Evolutionary conservation across 139 green algal species (phyloP).

Genomic region (Microglena sp.): DNA sequence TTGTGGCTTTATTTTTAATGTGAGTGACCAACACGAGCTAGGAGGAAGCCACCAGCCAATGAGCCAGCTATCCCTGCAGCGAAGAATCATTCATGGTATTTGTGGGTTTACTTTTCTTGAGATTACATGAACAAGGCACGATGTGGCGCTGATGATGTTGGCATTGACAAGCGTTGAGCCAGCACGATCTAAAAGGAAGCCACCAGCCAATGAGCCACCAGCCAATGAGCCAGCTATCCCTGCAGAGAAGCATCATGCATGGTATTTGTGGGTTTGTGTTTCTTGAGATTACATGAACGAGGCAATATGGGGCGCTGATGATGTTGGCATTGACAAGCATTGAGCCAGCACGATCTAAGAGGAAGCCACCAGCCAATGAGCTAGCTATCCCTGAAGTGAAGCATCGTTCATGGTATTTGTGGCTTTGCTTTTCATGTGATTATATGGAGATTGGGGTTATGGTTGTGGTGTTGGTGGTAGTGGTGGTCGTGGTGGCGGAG

Average conservation of each 20-base stretch:
- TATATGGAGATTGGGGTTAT: too few relatives aligned
- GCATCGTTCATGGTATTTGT: background rate
- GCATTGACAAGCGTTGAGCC: slow-evolving; percentile 51
- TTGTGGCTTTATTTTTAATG: too few relatives aligned
- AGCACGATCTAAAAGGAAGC: slow-evolving; percentile 63
- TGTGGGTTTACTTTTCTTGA: too few relatives aligned
- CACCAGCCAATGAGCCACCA: slow-evolving; percentile 38
- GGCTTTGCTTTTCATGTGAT: too few relatives aligned
- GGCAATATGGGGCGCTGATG: background rate
- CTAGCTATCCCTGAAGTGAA: background rate
- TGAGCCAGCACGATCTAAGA: background rate
- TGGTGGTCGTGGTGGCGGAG: too few relatives aligned
- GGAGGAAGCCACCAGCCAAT: slow-evolving; percentile 57
- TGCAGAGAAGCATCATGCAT: too few relatives aligned
- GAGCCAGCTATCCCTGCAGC: slow-evolving; percentile 60
- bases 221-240: slow-evolving; percentile 61
- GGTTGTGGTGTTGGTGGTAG: too few relatives aligned
- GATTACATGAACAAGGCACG: slow-evolving; percentile 9
- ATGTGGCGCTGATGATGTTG: slow-evolving; percentile 43
- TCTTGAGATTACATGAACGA: background rate
- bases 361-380: background rate
- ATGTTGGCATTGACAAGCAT: background rate
- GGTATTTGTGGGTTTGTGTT: too few relatives aligned
- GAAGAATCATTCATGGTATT: too few relatives aligned
- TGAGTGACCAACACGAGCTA: slow-evolving; percentile 74